These are phyloP conservation scores for Geotrichum macrosporum DNA, from an alignment of 1,139 yeast species.

Conservation along the genomic window DNA sequence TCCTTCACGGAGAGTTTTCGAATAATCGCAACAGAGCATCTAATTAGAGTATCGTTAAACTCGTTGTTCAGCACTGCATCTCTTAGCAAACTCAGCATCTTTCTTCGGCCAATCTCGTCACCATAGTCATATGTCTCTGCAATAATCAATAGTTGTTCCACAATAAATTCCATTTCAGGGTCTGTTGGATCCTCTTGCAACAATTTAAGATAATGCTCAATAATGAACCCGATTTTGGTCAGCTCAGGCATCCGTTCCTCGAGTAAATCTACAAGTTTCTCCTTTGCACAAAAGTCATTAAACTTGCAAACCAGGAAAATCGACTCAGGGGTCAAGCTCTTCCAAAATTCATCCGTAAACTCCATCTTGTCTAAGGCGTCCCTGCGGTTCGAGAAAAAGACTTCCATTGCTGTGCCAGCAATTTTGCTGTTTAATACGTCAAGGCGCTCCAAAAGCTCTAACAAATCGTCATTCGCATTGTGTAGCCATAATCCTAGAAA, in stretches of 20 bases:
- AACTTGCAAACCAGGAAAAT: slow-evolving; percentile 68
- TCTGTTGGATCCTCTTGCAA: slow-evolving; percentile 46
- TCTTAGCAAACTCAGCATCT: slow-evolving; percentile 69
- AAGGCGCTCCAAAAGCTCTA: slow-evolving; percentile 64
- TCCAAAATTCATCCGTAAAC: slow-evolving; percentile 61
- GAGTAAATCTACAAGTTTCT: slow-evolving; percentile 47
- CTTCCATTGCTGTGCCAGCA: slow-evolving; percentile 55
- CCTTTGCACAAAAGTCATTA: slow-evolving; percentile 57
- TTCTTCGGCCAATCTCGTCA: slow-evolving; percentile 88
- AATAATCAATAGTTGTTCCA: slow-evolving; percentile 65
- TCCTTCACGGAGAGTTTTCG: slow-evolving; percentile 71
- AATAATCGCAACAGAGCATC: slow-evolving; percentile 59
- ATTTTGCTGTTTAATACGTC: slow-evolving; percentile 67
- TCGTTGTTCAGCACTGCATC: slow-evolving; percentile 35
- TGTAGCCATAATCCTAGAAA: slow-evolving; percentile 70
- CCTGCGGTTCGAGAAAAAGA: slow-evolving; percentile 56
- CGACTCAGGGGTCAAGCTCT: slow-evolving; percentile 64
- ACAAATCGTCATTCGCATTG: slow-evolving; percentile 61
- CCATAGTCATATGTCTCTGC: slow-evolving; percentile 76
- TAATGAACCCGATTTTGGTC: slow-evolving; percentile 58
- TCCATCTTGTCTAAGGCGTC: slow-evolving; percentile 57
- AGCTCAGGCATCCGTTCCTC: slow-evolving; percentile 81
- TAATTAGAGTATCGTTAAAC: slow-evolving; percentile 52
- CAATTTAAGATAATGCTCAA: slow-evolving; percentile 50
- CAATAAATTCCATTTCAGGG: slow-evolving; percentile 65